Evolutionary conservation across 2,329 filamentous ascomycete species (phyloP), one percentile per base, ranked within the genome.

Genomic region (Neoarthrinium moseri): DNA sequence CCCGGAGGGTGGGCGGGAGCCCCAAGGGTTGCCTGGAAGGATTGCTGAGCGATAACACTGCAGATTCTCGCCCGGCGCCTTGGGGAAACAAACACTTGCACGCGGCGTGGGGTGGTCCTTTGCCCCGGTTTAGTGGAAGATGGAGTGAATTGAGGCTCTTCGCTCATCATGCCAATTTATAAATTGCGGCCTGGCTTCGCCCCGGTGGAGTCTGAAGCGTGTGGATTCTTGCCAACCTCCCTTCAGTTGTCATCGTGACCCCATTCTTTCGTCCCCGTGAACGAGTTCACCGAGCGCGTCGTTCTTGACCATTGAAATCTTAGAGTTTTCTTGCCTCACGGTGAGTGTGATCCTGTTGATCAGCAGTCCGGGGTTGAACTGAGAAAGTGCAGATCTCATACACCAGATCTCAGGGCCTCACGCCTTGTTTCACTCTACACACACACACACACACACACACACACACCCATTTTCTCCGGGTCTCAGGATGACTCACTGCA

Each of bases 91-190:
- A n/a, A n/a, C n/a, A n/a, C 10, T 23, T 12, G 20, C 8, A n/a
- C 10, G 15, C 10, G 13, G 35, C 35, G 35, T 37, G 35, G 17
- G 20, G 15, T 23, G 15, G 15, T n/a, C n/a, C n/a, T 18, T 37
- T 37, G 35, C 35, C 35, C 35, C 32, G 32, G 26, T n/a, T 8
- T 8, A 29, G 26, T 29, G n/a, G 26, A 29, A n/a, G n/a, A n/a
- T n/a, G n/a, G n/a, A n/a, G n/a, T n/a, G n/a, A n/a, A n/a, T 8
- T 29, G 24, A 40, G 37, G 24, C 37, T 40, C n/a, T 29, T 21
- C 27, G n/a, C 6, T n/a, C 23, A 26, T 13, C 6, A 40, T 29
- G 8, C 6, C 17, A 15, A n/a, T 18, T 15, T 27, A 29, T 40
- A 40, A 17, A 29, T 26, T 13, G 17, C 17, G 27, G 37, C 26